A percentile compares a stretch with the other conserved stretches of the same genome.
Conservation (phyloP, 2,329 filamentous ascomycete species). For the Aspergillus transmontanensis region DNA sequence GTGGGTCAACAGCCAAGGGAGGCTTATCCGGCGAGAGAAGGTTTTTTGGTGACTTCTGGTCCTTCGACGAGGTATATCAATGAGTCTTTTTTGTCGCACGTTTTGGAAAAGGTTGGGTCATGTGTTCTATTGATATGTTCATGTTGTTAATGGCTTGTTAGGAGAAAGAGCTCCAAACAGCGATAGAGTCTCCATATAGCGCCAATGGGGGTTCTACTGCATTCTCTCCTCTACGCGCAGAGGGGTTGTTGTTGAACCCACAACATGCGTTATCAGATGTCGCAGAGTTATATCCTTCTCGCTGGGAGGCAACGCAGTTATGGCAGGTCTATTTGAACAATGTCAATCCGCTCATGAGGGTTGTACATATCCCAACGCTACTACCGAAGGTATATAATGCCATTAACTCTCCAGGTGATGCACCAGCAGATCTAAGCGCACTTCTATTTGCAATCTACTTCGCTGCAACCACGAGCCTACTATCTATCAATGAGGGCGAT, state of each 20-base stretch:
- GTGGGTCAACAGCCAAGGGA: neutral
- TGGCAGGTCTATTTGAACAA: constrained; percentile 33
- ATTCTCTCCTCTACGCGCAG: constrained; percentile 18
- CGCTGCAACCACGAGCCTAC: constrained; percentile 23
- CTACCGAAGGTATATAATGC: constrained; percentile 31
- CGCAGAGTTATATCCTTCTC: constrained; percentile 21
- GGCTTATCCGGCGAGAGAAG: constrained; percentile 9
- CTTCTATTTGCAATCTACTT: constrained; percentile 34
- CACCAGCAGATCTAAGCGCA: constrained; percentile 23
- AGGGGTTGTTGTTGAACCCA: constrained; percentile 27
- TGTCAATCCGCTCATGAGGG: constrained; percentile 32
- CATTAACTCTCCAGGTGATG: constrained; percentile 26
- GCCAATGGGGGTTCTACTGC: constrained; percentile 7
- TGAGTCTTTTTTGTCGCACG: constrained; percentile 28
- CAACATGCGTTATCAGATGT: constrained; percentile 16
- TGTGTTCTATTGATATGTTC: neutral
- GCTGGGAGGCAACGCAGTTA: constrained; percentile 27
- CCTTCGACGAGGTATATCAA: constrained; percentile 27
- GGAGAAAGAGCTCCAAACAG: constrained; percentile 27
- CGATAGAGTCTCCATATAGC: constrained; percentile 20
- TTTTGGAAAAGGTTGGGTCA: constrained; percentile 25
- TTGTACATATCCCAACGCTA: constrained; percentile 33
- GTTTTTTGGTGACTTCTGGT: constrained; percentile 28
- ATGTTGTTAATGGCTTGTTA: neutral
- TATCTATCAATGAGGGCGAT: constrained; percentile 18